Conservation (phyloP, 208 protist species). For the Tritrichomonas foetus region DNA sequence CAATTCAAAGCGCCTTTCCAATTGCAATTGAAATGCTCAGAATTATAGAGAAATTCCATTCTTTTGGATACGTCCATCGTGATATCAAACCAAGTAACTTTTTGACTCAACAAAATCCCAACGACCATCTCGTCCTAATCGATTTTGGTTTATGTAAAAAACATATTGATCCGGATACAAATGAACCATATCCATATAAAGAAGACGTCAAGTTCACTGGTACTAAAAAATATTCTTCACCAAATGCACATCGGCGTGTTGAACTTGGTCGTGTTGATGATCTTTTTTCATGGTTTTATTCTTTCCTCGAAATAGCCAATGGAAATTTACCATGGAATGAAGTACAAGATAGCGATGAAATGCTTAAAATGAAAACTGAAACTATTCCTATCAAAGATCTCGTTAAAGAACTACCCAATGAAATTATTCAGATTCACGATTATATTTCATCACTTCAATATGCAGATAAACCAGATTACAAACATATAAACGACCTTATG, state of each 20-base stretch:
- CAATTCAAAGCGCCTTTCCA: not conserved
- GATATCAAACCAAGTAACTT: constrained; percentile 37
- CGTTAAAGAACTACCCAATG: too few species aligned
- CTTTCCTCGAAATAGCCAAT: not conserved
- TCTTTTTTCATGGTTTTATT: constrained; percentile 27
- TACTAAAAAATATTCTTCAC: not conserved
- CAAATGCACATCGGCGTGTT: not conserved
- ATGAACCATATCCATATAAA: not conserved
- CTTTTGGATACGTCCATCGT: not conserved
- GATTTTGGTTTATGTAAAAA: constrained; percentile 32
- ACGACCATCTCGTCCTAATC: not conserved
- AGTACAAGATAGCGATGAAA: too few species aligned
- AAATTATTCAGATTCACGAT: too few species aligned
- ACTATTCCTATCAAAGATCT: too few species aligned
- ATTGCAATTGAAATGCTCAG: not conserved
- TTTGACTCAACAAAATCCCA: not conserved
- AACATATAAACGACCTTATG: too few species aligned
- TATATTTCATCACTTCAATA: too few species aligned
- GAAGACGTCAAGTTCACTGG: not conserved
- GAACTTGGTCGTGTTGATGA: not conserved
- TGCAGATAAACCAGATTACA: too few species aligned
- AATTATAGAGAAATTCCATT: not conserved
- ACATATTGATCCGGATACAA: not conserved
- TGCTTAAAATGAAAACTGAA: too few species aligned
- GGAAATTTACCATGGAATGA: not conserved